Percentiles rank a stretch among this genome's conserved stretches.
Evolutionary conservation across 2,329 filamentous ascomycete species (phyloP).

Genomic region (Allantophomopsis cytisporea): DNA sequence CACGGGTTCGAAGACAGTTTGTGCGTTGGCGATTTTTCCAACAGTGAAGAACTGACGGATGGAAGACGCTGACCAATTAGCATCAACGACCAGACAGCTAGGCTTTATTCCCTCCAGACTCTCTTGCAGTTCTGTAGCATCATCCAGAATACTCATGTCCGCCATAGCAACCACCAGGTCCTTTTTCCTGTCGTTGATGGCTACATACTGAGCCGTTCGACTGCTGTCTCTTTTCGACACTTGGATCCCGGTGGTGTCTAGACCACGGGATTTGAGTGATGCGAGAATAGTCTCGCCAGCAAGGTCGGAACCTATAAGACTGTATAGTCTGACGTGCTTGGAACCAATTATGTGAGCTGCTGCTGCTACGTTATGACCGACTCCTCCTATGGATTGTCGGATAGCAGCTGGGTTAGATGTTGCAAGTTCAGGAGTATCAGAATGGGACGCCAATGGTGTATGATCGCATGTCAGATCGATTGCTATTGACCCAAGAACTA

Average conservation of each 20-base stretch:
- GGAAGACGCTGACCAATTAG: slow-evolving; percentile 62
- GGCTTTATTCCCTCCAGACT: slow-evolving; percentile 42
- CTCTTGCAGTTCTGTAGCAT: slow-evolving; percentile 43
- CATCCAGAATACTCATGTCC: slow-evolving; percentile 57
- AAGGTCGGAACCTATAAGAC: slow-evolving; percentile 66
- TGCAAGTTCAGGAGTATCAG: slow-evolving; percentile 10
- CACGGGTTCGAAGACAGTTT: slow-evolving; percentile 78
- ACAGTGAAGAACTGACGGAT: slow-evolving; percentile 56
- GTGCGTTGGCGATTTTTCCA: slow-evolving; percentile 38
- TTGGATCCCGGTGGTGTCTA: slow-evolving; percentile 47
- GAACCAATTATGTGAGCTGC: slow-evolving; percentile 58
- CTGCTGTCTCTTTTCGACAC: slow-evolving; percentile 13
- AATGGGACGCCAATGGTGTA: slow-evolving; percentile 10
- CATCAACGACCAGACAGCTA: slow-evolving; percentile 75
- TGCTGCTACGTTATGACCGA: slow-evolving; percentile 82
- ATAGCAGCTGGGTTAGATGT: slow-evolving; percentile 54
- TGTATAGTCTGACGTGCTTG: slow-evolving; percentile 59
- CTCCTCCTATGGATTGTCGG: slow-evolving; percentile 82
- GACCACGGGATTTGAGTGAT: slow-evolving; percentile 47
- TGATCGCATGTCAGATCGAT: slow-evolving; percentile 82
- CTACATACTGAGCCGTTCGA: slow-evolving; percentile 83
- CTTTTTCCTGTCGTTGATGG: slow-evolving; percentile 73
- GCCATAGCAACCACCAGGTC: slow-evolving; percentile 88
- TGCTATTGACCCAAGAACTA: slow-evolving; percentile 84
- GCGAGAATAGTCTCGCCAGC: slow-evolving; percentile 63